Percentiles rank a stretch among this genome's conserved stretches.
Evolutionary conservation across 1,284 basidiomycete species (phyloP).

Genomic region (Ceratobasidium papillatum): DNA sequence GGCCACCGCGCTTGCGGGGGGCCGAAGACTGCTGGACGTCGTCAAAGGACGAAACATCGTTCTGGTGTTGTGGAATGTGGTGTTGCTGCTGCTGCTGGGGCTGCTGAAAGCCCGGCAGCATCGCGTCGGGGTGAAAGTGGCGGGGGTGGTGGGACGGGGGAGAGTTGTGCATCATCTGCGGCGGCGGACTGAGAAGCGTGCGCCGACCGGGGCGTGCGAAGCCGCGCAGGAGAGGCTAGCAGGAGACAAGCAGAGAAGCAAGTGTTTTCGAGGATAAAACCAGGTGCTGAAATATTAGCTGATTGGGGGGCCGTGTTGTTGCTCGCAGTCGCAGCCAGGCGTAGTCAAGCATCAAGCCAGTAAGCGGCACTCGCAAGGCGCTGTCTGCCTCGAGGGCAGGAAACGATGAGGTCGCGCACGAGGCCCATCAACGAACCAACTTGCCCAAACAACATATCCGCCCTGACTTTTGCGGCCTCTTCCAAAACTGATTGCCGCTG

Average conservation of each 20-base stretch:
- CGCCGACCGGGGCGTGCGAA: slow-evolving; percentile 40
- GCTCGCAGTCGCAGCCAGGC: slow-evolving; percentile 21
- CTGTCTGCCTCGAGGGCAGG: slow-evolving; percentile 34
- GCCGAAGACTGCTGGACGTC: not conserved
- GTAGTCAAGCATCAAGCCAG: slow-evolving; percentile 21
- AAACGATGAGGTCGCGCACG: slow-evolving; percentile 13
- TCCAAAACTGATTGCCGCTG: not conserved
- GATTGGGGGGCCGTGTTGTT: not conserved
- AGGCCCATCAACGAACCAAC: slow-evolving; percentile 11
- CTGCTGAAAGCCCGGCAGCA: slow-evolving; percentile 28
- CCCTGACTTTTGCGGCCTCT: slow-evolving; percentile 56
- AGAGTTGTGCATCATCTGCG: slow-evolving; percentile 40
- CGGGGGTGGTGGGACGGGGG: slow-evolving; percentile 31
- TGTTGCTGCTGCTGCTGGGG: slow-evolving; percentile 25
- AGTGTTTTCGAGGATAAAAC: not conserved
- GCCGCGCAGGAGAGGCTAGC: slow-evolving; percentile 26
- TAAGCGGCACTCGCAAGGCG: slow-evolving; percentile 19
- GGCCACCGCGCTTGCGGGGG: slow-evolving; percentile 44
- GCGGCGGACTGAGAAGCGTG: slow-evolving; percentile 36
- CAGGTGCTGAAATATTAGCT: not conserved
- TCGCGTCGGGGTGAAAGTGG: slow-evolving; percentile 25
- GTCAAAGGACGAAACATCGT: slow-evolving; percentile 17
- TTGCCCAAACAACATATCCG: slow-evolving; percentile 58
- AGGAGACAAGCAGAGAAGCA: slow-evolving; percentile 1
- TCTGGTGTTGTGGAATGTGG: not conserved